phyloP scores from a whole-genome alignment of 768 basidiomycete species.

The Mycena filopes region DNA sequence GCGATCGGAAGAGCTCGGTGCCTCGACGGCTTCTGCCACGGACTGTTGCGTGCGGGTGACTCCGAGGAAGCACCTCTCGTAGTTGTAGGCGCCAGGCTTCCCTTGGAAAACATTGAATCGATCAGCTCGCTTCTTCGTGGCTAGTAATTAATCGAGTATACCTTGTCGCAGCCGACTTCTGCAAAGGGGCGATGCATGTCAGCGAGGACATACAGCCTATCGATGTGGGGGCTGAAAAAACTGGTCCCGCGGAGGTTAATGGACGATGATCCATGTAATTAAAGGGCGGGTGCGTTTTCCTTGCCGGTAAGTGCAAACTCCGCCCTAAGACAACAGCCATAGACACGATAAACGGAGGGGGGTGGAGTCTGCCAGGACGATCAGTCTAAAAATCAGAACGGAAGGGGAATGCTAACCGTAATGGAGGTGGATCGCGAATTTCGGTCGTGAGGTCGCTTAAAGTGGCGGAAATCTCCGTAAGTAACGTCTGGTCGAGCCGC shows the following conservation, averaged over 20 bases:
- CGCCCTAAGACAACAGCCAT: no score
- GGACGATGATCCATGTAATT: neutral
- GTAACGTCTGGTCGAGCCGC: neutral
- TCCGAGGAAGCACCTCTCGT: no score
- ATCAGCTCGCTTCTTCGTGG: no score
- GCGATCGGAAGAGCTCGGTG: neutral
- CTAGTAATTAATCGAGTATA: no score
- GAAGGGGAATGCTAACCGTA: neutral
- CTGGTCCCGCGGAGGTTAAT: neutral
- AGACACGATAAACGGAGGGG: neutral
- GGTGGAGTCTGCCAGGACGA: neutral
- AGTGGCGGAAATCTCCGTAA: slow-evolving; percentile 3
- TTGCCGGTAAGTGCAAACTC: no score
- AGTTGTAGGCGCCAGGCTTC: no score
- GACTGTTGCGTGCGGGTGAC: no score
- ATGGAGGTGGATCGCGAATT: neutral
- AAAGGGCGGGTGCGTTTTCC: neutral
- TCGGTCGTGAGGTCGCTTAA: neutral
- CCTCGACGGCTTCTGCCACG: neutral
- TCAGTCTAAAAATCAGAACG: slow-evolving; percentile 5
- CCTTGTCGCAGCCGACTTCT: no score
- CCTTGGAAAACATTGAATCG: no score
- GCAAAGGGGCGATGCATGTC: no score
- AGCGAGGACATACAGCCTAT: neutral
- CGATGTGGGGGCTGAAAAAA: neutral